phyloP scores from a whole-genome alignment of 352 stramenopile species.

The Phytophthora idaei region DNA sequence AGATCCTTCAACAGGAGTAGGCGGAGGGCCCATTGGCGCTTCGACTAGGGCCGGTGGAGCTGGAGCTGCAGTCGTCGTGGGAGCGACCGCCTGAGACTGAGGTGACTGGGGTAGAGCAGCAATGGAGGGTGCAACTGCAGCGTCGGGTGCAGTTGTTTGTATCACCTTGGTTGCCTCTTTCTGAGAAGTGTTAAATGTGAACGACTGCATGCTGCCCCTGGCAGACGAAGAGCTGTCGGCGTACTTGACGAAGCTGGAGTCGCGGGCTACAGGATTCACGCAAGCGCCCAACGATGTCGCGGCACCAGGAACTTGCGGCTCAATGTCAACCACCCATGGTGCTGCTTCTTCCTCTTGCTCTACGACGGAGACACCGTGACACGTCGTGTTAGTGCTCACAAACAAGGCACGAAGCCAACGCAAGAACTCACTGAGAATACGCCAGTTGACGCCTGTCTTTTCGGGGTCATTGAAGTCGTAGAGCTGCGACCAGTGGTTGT shows the following conservation, averaged over 20 bases:
- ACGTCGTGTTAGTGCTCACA: background rate
- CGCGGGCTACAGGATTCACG: constrained; percentile 64
- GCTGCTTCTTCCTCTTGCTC: constrained; percentile 47
- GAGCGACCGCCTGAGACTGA: constrained; percentile 19
- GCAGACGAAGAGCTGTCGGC: constrained; percentile 36
- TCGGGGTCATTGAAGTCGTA: constrained; percentile 94
- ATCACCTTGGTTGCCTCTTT: constrained; percentile 39
- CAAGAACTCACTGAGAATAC: constrained; percentile 52
- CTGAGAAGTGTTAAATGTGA: constrained; percentile 73
- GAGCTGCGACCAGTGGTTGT: constrained; percentile 91
- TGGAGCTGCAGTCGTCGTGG: constrained; percentile 5
- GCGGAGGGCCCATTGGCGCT: constrained; percentile 11
- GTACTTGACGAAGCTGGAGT: constrained; percentile 67
- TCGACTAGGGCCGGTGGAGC: constrained; percentile 4
- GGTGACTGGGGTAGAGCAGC: constrained; percentile 6
- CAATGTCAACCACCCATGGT: constrained; percentile 62
- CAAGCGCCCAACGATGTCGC: constrained; percentile 45
- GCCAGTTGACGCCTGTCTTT: constrained; percentile 76
- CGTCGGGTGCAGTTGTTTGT: constrained; percentile 2
- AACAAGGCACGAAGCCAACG: background rate
- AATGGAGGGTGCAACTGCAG: background rate
- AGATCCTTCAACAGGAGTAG: constrained; percentile 23
- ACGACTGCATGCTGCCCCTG: constrained; percentile 55
- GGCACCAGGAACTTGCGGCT: constrained; percentile 41
- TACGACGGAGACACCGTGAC: constrained; percentile 15